These are phyloP conservation scores for Podospora bellae-mahoneyi DNA, from an alignment of 495 filamentous ascomycete genomes.

Conservation along the genomic window DNA sequence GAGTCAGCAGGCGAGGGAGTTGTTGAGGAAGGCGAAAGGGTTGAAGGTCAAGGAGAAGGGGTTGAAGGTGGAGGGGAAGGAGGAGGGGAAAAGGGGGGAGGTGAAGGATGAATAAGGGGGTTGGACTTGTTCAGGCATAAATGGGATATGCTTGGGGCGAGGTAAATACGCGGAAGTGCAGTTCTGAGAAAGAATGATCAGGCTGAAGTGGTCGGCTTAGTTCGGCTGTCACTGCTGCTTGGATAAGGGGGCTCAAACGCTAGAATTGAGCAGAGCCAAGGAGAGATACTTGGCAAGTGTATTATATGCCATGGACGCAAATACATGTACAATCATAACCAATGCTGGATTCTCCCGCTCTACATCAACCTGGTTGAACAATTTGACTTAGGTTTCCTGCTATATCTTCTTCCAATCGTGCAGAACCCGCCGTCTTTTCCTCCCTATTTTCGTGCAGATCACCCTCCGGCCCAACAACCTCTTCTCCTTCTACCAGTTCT, in stretches of 20 bases:
- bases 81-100: conserved; percentile 34
- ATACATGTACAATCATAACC: background rate
- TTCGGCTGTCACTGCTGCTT: background rate
- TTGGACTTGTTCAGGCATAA: too few species aligned
- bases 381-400: background rate
- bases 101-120: background rate
- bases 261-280: background rate
- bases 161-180: background rate
- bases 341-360: background rate
- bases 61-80: conserved; percentile 42
- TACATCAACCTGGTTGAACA: background rate
- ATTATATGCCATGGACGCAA: background rate
- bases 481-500: conserved; percentile 7
- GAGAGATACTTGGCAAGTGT: background rate
- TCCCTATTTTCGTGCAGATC: too few species aligned
- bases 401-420: too few species aligned
- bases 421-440: background rate
- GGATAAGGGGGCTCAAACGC: background rate
- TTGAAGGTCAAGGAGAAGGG: conserved; percentile 38
- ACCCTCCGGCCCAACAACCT: too few species aligned
- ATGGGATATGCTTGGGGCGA: too few species aligned
- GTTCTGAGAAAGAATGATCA: background rate
- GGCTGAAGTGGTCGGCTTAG: background rate
- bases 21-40: conserved; percentile 42
- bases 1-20: conserved; percentile 35